Base-by-base conservation (phyloP, 1,284 basidiomycete genomes). In the Ceratobasidium papillatum region DNA sequence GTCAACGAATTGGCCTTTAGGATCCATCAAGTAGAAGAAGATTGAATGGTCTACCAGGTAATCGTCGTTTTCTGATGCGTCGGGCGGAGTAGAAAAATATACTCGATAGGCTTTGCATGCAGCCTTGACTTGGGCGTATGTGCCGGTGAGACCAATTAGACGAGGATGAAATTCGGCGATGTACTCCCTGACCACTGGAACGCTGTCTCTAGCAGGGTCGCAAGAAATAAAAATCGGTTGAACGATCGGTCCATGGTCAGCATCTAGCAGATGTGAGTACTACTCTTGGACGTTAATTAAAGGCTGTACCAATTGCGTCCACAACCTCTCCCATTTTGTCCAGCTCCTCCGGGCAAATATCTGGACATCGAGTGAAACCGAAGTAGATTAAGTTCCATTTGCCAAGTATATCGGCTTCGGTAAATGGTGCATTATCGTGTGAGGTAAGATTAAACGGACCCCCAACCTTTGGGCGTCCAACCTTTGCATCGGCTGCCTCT, bases 21-120 rank as follows among this genome's bases (percentile, higher is more conserved):
- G 97, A 81, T 99, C 96, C 96, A 99, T 98, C 43, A 99, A 88
- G 83, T 99, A 99, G 81, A 99, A 95, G 82, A 96, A 99, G 81
- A 98, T 98, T 66, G 92, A 92, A 83, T 98, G 96, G 82, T 98
- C 96, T 38, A 99, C 97, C 66, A 99, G 88, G 82, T 99, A 99
- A 85, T 99, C 97, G 61, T 87, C 86, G 3, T 82, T 75, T 76
- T 54, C 54, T 2, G 58, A 64, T 0, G 87, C 86, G 79, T 93
- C 86, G 2, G 95, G 95, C 2, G 97, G 98, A 4, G 97, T 99
- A 22, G 94, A 96, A 85, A 99, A 99, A 84, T 99, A 99, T 45
- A 99, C 97, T 38, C 98, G 91, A 83, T 97, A 99, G 45, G 91
- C 90, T 83, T 96, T 98, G 87, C 97, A 99, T 14, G 92, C 89